Evolutionary conservation across 768 basidiomycete genomes (phyloP).

Genomic region (Panellus pusillus): DNA sequence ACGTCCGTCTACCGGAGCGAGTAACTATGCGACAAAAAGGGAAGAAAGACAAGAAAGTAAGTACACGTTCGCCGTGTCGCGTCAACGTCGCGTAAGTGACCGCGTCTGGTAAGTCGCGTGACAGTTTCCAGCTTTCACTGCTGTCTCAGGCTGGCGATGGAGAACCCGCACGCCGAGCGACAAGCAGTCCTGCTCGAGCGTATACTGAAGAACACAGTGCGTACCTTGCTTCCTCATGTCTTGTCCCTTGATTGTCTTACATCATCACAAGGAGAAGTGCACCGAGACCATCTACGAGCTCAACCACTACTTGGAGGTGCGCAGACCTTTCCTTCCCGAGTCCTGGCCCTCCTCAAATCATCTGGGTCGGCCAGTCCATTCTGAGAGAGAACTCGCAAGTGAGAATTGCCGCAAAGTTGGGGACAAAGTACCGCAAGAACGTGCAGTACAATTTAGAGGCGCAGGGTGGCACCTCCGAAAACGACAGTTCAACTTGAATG

Average conservation of each 20-base stretch:
- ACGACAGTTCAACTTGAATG: not conserved
- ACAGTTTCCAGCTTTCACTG: too few species aligned
- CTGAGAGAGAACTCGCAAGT: constrained; percentile 74
- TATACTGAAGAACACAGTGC: constrained; percentile 85
- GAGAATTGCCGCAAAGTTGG: constrained; percentile 78
- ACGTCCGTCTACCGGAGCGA: too few species aligned
- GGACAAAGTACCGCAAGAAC: constrained; percentile 88
- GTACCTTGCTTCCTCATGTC: constrained; percentile 27
- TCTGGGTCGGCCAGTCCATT: constrained; percentile 48
- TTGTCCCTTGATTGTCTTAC: not conserved
- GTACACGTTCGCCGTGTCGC: too few species aligned
- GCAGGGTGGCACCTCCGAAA: constrained; percentile 34
- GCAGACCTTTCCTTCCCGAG: constrained; percentile 18
- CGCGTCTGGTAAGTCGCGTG: too few species aligned
- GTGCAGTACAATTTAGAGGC: constrained; percentile 90
- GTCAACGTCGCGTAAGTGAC: too few species aligned
- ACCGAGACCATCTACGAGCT: constrained; percentile 88
- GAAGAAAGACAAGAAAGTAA: too few species aligned
- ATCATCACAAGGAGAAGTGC: constrained; percentile 71
- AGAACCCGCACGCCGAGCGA: constrained; percentile 92
- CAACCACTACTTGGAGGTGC: constrained; percentile 83
- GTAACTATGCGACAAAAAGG: too few species aligned
- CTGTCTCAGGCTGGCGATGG: too few species aligned
- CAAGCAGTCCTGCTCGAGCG: constrained; percentile 89
- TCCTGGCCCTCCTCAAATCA: not conserved